Evolutionary conservation across 345 rosid species (phyloP).

Genomic region (Kandelia obovata): DNA sequence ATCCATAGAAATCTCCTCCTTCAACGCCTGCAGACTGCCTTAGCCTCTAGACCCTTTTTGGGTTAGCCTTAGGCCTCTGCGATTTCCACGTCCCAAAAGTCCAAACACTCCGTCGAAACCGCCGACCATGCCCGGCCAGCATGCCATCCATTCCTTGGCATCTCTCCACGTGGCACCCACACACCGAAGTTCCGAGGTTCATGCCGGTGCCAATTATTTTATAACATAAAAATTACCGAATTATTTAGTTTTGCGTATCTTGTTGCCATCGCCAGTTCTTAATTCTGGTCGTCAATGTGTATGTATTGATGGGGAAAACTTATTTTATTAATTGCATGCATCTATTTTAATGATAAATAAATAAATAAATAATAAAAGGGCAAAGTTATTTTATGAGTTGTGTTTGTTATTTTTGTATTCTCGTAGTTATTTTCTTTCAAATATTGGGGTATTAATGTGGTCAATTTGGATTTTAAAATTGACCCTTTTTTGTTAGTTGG

Average conservation of each 20-base stretch:
- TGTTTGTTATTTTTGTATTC: too few species aligned
- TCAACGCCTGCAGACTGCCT: slow-evolving; percentile 11
- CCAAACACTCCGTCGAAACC: slow-evolving; percentile 23
- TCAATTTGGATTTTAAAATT: slow-evolving; percentile 11
- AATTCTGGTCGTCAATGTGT: too few species aligned
- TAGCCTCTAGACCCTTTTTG: too few species aligned
- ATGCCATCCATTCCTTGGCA: slow-evolving; percentile 14
- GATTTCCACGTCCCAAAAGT: neutral
- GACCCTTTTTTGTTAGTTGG: slow-evolving; percentile 23
- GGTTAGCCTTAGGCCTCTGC: neutral
- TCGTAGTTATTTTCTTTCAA: too few species aligned
- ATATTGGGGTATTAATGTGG: neutral
- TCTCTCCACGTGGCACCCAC: slow-evolving; percentile 43
- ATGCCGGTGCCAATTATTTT: slow-evolving; percentile 23
- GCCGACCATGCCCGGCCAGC: slow-evolving; percentile 33
- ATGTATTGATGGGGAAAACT: too few species aligned
- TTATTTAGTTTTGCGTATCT: too few species aligned
- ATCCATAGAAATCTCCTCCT: slow-evolving; percentile 24
- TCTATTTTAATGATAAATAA: too few species aligned
- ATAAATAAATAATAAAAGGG: too few species aligned
- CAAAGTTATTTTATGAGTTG: too few species aligned
- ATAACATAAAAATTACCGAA: neutral
- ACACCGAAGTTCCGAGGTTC: slow-evolving; percentile 20
- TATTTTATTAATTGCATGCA: too few species aligned
- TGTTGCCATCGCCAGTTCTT: too few species aligned